phyloP scores from a whole-genome alignment of 225 moss, liverwort and hornwort species.

The Physcomitrellopsis africana region DNA sequence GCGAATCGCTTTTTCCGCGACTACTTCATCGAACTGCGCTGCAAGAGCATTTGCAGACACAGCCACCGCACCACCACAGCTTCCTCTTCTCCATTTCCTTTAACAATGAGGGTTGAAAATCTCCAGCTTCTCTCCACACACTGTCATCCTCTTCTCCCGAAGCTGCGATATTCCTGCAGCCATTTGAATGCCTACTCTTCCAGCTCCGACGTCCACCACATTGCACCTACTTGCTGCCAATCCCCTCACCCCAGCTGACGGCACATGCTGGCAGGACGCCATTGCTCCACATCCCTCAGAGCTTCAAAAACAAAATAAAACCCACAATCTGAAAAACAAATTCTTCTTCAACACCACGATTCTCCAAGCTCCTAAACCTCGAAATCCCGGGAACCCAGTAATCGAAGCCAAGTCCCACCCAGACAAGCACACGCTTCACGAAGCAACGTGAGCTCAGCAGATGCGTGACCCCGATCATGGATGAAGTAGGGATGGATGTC shows the following conservation, averaged over 20 bases:
- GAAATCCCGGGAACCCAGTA: neutral
- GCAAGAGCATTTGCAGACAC: slow-evolving; percentile 38
- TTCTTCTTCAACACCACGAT: neutral
- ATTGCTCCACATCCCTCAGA: slow-evolving; percentile 12
- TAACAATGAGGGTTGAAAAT: neutral
- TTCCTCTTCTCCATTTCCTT: slow-evolving; percentile 16
- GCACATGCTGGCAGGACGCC: slow-evolving; percentile 28
- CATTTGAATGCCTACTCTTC: neutral
- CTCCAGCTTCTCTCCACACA: slow-evolving; percentile 10
- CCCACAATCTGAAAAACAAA: neutral
- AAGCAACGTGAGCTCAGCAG: too few species aligned
- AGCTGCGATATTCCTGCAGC: neutral
- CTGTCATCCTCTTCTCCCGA: slow-evolving; percentile 1
- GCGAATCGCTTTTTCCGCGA: slow-evolving; percentile 24
- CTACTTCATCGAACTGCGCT: slow-evolving; percentile 48
- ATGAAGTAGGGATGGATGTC: too few species aligned
- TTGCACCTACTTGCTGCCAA: neutral
- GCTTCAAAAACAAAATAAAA: neutral
- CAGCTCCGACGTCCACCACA: slow-evolving; percentile 4
- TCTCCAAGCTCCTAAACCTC: neutral
- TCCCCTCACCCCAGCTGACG: slow-evolving; percentile 10
- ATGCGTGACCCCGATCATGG: too few species aligned
- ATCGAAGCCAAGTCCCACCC: too few species aligned
- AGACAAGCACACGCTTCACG: too few species aligned
- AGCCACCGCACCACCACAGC: neutral